These are phyloP conservation scores for Apiospora sp. DNA, from an alignment of 2,329 filamentous ascomycete genomes.

Conservation along the genomic window DNA sequence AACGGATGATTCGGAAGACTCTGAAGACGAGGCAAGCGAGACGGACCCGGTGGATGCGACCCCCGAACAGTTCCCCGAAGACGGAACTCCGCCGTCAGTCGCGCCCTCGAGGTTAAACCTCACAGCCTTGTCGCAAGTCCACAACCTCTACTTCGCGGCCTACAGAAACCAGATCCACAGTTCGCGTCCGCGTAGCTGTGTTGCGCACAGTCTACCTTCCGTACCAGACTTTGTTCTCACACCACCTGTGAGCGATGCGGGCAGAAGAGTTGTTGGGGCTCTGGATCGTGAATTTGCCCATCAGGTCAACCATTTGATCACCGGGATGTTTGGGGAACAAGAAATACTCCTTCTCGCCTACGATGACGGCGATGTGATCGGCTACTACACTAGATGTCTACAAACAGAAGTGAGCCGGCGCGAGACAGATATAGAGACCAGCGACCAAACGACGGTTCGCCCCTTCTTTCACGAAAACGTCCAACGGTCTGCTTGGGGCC, in stretches of 20 bases:
- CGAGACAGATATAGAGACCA: slow-evolving; percentile 28
- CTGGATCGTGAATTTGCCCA: slow-evolving; percentile 63
- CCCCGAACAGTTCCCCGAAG: slow-evolving; percentile 20
- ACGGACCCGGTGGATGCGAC: slow-evolving; percentile 22
- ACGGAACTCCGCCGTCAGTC: slow-evolving; percentile 34
- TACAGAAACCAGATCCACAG: slow-evolving; percentile 65
- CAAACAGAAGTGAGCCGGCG: slow-evolving; percentile 36
- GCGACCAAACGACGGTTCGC: slow-evolving; percentile 26
- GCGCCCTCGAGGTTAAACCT: slow-evolving; percentile 61
- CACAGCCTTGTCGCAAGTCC: slow-evolving; percentile 63
- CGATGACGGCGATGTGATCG: slow-evolving; percentile 79
- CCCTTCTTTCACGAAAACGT: slow-evolving; percentile 81
- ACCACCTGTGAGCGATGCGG: slow-evolving; percentile 51
- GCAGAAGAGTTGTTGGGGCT: slow-evolving; percentile 55
- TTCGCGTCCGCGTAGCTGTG: slow-evolving; percentile 58
- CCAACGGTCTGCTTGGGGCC: slow-evolving; percentile 83
- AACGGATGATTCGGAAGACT: slow-evolving; percentile 23
- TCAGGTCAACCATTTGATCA: slow-evolving; percentile 72
- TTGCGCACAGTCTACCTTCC: slow-evolving; percentile 55
- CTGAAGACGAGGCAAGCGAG: slow-evolving; percentile 25
- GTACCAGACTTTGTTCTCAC: slow-evolving; percentile 59
- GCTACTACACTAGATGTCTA: slow-evolving; percentile 69
- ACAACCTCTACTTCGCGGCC: slow-evolving; percentile 70
- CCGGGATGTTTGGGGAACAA: slow-evolving; percentile 72
- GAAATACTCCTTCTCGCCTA: slow-evolving; percentile 74